Conservation (phyloP, 169 alveolate genomes). For the Eimeria mitis region DNA sequence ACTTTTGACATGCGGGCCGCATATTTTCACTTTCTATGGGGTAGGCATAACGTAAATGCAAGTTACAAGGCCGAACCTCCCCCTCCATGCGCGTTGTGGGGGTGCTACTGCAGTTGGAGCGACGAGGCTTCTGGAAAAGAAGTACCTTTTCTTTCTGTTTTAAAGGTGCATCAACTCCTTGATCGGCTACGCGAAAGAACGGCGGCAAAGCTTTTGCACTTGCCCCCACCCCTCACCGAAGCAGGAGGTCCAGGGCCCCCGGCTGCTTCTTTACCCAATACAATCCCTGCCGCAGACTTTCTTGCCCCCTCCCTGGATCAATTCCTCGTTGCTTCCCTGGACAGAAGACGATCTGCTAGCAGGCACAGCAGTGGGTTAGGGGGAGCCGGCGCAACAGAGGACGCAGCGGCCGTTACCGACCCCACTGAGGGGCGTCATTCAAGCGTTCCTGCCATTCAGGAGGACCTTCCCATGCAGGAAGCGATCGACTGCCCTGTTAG, state of each 20-base stretch:
- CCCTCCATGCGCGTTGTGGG: not conserved
- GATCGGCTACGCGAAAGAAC: conserved; percentile 77
- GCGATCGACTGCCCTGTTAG: not conserved
- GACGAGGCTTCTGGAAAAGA: conserved; percentile 71
- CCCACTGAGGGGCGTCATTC: not conserved
- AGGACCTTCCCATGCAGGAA: not conserved
- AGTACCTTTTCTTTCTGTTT: conserved; percentile 48
- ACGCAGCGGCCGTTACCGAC: not conserved
- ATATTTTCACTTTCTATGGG: not conserved
- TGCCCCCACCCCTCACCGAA: conserved; percentile 73
- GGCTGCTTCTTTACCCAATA: conserved; percentile 48
- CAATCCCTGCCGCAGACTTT: conserved; percentile 70
- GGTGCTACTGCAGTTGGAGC: conserved; percentile 71
- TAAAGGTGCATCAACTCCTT: conserved; percentile 76
- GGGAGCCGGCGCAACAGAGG: not conserved
- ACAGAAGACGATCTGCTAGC: not conserved
- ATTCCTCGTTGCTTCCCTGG: conserved; percentile 12
- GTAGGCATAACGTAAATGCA: not conserved
- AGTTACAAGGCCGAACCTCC: not conserved
- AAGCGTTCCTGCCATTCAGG: not conserved
- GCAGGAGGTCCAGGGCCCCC: conserved; percentile 45
- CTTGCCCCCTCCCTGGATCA: conserved; percentile 52
- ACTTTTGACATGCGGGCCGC: not conserved
- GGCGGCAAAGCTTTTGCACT: conserved; percentile 79
- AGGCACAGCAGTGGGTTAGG: not conserved